Conservation (phyloP, 2,329 filamentous ascomycete genomes). For the Apiospora hydei region DNA sequence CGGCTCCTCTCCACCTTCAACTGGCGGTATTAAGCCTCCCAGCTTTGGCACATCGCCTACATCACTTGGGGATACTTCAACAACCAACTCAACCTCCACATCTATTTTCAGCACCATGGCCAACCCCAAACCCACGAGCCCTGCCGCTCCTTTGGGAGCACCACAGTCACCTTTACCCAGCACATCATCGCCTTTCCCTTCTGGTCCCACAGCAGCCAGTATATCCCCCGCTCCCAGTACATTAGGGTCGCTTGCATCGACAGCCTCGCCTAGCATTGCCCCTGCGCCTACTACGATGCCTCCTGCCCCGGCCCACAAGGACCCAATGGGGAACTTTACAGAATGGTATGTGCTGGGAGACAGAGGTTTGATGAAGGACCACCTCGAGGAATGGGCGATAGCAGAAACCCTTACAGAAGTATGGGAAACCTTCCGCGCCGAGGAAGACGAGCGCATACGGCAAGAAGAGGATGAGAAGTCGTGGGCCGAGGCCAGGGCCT, state of each 20-base stretch:
- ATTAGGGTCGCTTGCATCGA: background rate
- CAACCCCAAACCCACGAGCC: background rate
- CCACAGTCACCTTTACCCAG: background rate
- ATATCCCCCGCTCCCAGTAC: conserved; percentile 26
- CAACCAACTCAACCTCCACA: background rate
- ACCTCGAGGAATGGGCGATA: conserved; percentile 54
- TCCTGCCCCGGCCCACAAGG: conserved; percentile 38
- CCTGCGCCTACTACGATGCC: background rate
- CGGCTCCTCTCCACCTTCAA: conserved; percentile 23
- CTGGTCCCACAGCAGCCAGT: conserved; percentile 23
- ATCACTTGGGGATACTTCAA: background rate
- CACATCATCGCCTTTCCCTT: background rate
- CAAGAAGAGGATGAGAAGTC: conserved; percentile 57
- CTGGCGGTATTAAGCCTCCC: conserved; percentile 22
- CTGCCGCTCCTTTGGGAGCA: background rate
- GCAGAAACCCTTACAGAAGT: conserved; percentile 52
- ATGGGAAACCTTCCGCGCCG: conserved; percentile 49
- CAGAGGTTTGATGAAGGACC: conserved; percentile 57
- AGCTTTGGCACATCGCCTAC: background rate
- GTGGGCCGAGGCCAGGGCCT: conserved; percentile 56
- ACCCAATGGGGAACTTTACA: conserved; percentile 57
- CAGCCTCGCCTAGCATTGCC: background rate
- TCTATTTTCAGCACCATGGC: conserved; percentile 12
- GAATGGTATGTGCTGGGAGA: conserved; percentile 64
- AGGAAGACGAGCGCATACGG: conserved; percentile 50